Evolutionary conservation across 2,329 filamentous ascomycete species (phyloP), one percentile per base, ranked within the genome.

Genomic region (Hawksworthiomyces lignivorus): DNA sequence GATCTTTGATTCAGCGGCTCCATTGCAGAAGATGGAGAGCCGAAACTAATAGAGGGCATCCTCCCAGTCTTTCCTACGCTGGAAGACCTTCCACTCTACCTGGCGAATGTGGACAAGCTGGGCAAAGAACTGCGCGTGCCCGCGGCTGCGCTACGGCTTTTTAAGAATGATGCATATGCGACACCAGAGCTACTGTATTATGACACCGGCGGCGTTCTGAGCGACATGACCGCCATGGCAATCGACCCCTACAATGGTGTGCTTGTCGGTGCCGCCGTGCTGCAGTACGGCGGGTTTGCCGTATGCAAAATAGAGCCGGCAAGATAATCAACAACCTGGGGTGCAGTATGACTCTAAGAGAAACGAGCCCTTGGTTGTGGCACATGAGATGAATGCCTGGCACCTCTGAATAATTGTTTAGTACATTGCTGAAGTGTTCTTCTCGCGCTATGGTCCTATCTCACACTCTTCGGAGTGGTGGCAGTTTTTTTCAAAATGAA

Each of bases 171-270:
- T 4, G 35, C 15, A 27, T 43, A 43, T 14, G 8, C 8, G 8
- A 14, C 20, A 21, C 34, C 41, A 7, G 41, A 43, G 29, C 29
- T 43, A 12, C 8, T 43, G 5, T 43, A 30, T 18, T 37, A 37
- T 27, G 40, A 43, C 34, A 22, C 36, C 21, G 40, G 40, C 22
- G 40, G 33, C 15, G 40, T 43, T 8, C 26, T 43, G 15, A 43
- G 40, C 34, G 26, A 31, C 34, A 43, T 43, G 40, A 43, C 40
- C 20, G 40, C 40, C 27, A 43, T 43, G 40, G 40, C 34, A 3
- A 15, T 41, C 5, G 39, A 41, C 18, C 31, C 39, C 3, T 9
- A 14, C 17, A 20, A 19, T 17, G 28, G 28, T 7, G 27, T n/a
- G 20, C 18, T 31, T n/a, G 15, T 40, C 14, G 38, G 38, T 2